Evolutionary conservation across 345 rosid genomes (phyloP).

Genomic region (Mercurialis annua): DNA sequence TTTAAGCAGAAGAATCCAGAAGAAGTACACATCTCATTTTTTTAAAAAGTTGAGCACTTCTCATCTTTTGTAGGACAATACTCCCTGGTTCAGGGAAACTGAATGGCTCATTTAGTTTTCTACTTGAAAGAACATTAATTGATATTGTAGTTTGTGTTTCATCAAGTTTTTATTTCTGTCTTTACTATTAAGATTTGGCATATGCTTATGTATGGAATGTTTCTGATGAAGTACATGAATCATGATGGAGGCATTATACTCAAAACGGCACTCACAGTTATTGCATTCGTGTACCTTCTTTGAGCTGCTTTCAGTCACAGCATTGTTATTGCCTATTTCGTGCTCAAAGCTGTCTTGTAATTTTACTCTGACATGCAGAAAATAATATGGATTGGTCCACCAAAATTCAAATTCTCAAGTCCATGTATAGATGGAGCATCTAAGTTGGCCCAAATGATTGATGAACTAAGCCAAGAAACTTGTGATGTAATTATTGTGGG

Average conservation of each 20-base stretch:
- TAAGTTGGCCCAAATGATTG: slow-evolving; percentile 39
- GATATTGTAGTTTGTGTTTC: not conserved
- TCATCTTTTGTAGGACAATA: too few relatives aligned
- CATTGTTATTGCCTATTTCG: slow-evolving; percentile 12
- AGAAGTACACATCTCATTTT: too few relatives aligned
- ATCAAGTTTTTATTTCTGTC: not conserved
- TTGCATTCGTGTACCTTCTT: not conserved
- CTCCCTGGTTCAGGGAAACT: too few relatives aligned
- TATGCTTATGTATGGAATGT: not conserved
- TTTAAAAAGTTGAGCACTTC: too few relatives aligned
- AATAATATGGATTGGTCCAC: slow-evolving; percentile 59
- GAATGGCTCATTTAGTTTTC: too few relatives aligned
- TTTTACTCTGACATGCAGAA: slow-evolving; percentile 37
- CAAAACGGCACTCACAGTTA: not conserved
- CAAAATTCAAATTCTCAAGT: slow-evolving; percentile 39
- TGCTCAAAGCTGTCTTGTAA: slow-evolving; percentile 7
- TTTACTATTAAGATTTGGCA: not conserved
- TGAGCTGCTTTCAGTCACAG: slow-evolving; percentile 1
- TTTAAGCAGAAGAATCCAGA: too few relatives aligned
- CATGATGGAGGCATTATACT: not conserved
- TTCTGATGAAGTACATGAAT: not conserved
- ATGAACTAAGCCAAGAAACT: slow-evolving; percentile 28
- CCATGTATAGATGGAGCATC: slow-evolving; percentile 32
- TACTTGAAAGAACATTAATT: not conserved
- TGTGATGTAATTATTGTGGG: slow-evolving; percentile 53